These are phyloP conservation scores for Penicillium chermesinum DNA, from an alignment of 495 filamentous ascomycete species.

Conservation along the genomic window DNA sequence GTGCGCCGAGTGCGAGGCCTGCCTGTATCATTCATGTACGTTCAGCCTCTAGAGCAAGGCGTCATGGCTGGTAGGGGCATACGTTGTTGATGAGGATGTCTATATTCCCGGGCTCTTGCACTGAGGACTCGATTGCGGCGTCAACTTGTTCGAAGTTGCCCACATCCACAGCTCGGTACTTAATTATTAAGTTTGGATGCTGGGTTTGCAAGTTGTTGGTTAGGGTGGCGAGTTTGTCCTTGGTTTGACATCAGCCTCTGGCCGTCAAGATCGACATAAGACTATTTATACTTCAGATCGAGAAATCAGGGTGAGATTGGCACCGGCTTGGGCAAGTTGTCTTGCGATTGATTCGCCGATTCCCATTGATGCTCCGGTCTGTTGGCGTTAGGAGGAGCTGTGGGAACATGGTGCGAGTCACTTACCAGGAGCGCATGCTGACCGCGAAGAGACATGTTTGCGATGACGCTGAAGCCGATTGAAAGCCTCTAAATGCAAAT, in stretches of 20 bases:
- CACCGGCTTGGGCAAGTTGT: constrained; percentile 2
- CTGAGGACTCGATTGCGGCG: constrained; percentile 11
- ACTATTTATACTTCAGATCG: constrained; percentile 10
- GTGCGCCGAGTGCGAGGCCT: constrained; percentile 34
- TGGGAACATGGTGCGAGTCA: too few species aligned
- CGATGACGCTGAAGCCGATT: neutral
- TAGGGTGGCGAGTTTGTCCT: constrained; percentile 26
- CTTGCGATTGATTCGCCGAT: constrained; percentile 11
- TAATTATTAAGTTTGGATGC: constrained; percentile 10
- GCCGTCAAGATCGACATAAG: neutral
- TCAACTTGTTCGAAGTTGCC: constrained; percentile 22
- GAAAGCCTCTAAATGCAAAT: too few species aligned
- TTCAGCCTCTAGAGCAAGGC: too few species aligned
- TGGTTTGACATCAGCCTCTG: neutral
- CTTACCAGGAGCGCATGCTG: neutral
- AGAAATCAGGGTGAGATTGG: constrained; percentile 6
- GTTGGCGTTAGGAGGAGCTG: too few species aligned
- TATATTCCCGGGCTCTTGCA: constrained; percentile 20
- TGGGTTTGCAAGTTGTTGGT: constrained; percentile 4
- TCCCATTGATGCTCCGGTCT: constrained; percentile 16
- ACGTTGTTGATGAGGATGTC: constrained; percentile 38
- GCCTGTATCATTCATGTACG: constrained; percentile 12
- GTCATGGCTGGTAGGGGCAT: too few species aligned
- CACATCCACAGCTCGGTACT: constrained; percentile 20
- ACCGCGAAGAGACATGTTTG: neutral